These are phyloP conservation scores for Colletotrichum phormii DNA, from an alignment of 2,329 filamentous ascomycete species.

Conservation along the genomic window DNA sequence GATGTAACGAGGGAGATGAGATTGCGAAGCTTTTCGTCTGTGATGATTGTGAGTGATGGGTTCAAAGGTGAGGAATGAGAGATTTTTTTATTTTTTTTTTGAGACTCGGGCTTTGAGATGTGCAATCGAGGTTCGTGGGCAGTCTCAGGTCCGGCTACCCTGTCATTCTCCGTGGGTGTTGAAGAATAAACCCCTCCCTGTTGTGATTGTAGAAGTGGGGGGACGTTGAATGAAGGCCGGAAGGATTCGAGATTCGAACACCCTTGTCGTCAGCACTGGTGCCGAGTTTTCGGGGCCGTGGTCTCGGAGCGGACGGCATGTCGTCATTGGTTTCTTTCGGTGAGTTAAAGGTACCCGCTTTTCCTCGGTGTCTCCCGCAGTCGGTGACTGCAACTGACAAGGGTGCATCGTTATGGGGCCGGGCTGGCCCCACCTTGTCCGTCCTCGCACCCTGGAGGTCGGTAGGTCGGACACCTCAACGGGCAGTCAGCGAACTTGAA, in stretches of 20 bases:
- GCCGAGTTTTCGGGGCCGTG: constrained; percentile 33
- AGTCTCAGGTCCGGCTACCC: background rate
- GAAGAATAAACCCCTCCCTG: background rate
- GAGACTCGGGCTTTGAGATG: background rate
- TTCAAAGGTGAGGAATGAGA: background rate
- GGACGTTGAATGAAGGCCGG: background rate
- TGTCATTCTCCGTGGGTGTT: background rate
- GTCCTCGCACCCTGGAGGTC: too few relatives aligned
- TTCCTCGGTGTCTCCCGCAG: background rate
- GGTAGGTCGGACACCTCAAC: too few relatives aligned
- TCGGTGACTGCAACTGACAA: too few relatives aligned
- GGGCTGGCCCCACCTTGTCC: too few relatives aligned
- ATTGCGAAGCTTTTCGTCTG: background rate
- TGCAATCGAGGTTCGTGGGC: background rate
- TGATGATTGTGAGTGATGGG: background rate
- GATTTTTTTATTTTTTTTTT: background rate
- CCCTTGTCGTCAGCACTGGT: constrained; percentile 3
- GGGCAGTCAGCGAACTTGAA: too few relatives aligned
- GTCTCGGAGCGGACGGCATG: constrained; percentile 34
- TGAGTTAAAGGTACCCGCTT: background rate
- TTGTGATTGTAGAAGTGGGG: background rate
- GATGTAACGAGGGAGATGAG: too few relatives aligned
- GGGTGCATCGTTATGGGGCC: too few relatives aligned
- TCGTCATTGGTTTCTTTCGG: constrained; percentile 15
- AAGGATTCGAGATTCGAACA: constrained; percentile 3